Evolutionary conservation across 2,329 filamentous ascomycete genomes (phyloP).

Genomic region (Ascochyta clinopodiicola): DNA sequence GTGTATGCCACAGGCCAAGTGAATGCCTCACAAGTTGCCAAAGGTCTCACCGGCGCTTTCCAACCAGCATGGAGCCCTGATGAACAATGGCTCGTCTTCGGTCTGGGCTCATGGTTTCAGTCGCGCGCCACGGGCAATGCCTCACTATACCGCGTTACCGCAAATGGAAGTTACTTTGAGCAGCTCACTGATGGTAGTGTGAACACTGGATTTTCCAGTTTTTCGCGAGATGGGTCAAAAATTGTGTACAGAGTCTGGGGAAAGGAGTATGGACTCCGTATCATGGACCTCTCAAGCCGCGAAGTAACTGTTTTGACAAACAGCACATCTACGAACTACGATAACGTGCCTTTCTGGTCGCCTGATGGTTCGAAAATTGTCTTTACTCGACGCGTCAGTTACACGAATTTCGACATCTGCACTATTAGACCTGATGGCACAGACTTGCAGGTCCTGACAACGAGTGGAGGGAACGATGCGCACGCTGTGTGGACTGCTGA

Average conservation of each 20-base stretch:
- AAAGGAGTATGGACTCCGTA: conserved; percentile 41
- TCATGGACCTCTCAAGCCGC: conserved; percentile 38
- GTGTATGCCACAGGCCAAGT: conserved; percentile 14
- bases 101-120: conserved; percentile 52
- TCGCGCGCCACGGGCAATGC: conserved; percentile 34
- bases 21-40: conserved; percentile 23
- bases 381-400: conserved; percentile 48
- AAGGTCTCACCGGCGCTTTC: conserved; percentile 49
- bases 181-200: conserved; percentile 44
- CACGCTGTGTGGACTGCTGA: conserved; percentile 55
- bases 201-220: conserved; percentile 52
- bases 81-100: conserved; percentile 49
- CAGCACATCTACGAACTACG: conserved; percentile 30
- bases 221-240: conserved; percentile 45
- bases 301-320: conserved; percentile 44
- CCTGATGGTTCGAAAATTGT: conserved; percentile 50
- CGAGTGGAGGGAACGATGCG: conserved; percentile 51
- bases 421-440: conserved; percentile 53
- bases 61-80: conserved; percentile 51
- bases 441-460: conserved; percentile 44
- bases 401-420: conserved; percentile 50
- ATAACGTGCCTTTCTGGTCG: conserved; percentile 51
- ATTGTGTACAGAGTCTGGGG: conserved; percentile 50
- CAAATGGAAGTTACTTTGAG: conserved; percentile 36
- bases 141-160: conserved; percentile 29